Evolutionary conservation across 2,329 filamentous ascomycete genomes (phyloP).

Genomic region (Exophiala bonariae): DNA sequence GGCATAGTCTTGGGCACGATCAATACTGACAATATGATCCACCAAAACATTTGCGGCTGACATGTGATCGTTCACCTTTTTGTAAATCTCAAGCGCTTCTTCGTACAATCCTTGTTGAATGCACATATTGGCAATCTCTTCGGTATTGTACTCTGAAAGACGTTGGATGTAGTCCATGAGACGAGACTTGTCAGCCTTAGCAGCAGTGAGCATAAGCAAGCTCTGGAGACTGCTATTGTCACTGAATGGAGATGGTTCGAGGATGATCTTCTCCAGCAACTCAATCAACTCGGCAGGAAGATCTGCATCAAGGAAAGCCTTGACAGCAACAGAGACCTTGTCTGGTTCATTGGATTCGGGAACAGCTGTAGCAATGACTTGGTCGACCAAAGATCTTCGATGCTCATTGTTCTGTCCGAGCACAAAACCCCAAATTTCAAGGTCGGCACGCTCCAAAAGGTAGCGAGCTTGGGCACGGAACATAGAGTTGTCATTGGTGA

Average conservation of each 20-base stretch:
- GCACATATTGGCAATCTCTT: slow-evolving; percentile 89
- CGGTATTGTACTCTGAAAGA: slow-evolving; percentile 82
- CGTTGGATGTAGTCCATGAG: slow-evolving; percentile 96
- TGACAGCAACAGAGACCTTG: slow-evolving; percentile 91
- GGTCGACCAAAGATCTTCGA: slow-evolving; percentile 88
- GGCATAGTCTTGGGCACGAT: slow-evolving; percentile 91
- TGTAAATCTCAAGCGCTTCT: slow-evolving; percentile 97
- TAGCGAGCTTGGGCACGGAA: slow-evolving; percentile 97
- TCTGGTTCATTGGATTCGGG: slow-evolving; percentile 89
- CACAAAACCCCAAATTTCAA: slow-evolving; percentile 92
- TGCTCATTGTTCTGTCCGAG: slow-evolving; percentile 95
- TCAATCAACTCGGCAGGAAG: slow-evolving; percentile 94
- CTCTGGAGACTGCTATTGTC: slow-evolving; percentile 98
- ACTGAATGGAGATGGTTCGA: slow-evolving; percentile 98
- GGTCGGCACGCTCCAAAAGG: slow-evolving; percentile 83
- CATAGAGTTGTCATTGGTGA: slow-evolving; percentile 99
- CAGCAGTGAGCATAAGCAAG: slow-evolving; percentile 90
- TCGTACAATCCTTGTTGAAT: slow-evolving; percentile 94
- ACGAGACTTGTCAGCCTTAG: slow-evolving; percentile 91
- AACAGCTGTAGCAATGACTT: slow-evolving; percentile 93
- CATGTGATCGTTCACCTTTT: slow-evolving; percentile 89
- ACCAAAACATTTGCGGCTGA: slow-evolving; percentile 89
- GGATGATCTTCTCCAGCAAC: slow-evolving; percentile 95
- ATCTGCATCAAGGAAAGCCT: slow-evolving; percentile 87
- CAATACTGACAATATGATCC: slow-evolving; percentile 96